These are phyloP conservation scores for Aphanoascus verrucosus DNA, from an alignment of 2,329 filamentous ascomycete genomes.

Conservation along the genomic window DNA sequence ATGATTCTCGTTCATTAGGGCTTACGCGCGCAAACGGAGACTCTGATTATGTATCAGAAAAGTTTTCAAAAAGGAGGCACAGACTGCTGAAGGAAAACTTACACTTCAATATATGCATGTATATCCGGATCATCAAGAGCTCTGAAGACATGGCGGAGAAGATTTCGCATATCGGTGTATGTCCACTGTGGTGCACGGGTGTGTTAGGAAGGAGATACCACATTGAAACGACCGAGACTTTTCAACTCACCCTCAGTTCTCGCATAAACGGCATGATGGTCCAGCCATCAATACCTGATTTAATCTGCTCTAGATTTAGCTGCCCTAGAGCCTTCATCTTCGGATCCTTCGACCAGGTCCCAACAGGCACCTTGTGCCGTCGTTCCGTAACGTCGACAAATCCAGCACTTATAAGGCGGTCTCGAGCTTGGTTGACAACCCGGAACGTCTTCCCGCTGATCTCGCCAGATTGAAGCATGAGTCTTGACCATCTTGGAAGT, in stretches of 20 bases:
- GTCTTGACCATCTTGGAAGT: constrained; percentile 21
- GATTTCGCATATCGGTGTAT: constrained; percentile 7
- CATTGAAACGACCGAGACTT: background rate
- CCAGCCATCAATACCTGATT: constrained; percentile 11
- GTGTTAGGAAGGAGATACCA: background rate
- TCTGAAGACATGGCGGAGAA: constrained; percentile 4
- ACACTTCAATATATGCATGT: constrained; percentile 10
- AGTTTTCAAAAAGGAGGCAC: background rate
- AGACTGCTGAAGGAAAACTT: background rate
- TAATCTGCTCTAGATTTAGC: constrained; percentile 6
- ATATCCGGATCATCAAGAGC: constrained; percentile 5
- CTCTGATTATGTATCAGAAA: background rate
- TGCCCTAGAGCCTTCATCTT: constrained; percentile 2
- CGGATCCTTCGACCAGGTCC: constrained; percentile 21
- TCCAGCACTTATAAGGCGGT: constrained; percentile 23
- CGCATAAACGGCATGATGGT: constrained; percentile 8
- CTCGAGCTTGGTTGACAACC: constrained; percentile 17
- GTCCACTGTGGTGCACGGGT: background rate
- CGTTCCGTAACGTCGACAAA: constrained; percentile 24
- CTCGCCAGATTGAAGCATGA: constrained; percentile 24
- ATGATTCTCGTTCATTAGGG: background rate
- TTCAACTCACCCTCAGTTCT: constrained; percentile 8
- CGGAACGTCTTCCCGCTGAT: constrained; percentile 25
- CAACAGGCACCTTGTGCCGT: constrained; percentile 24
- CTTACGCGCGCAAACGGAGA: constrained; percentile 1